Evolutionary conservation across 257 asterid genomes (phyloP).

Genomic region (Linderniella brevidens): DNA sequence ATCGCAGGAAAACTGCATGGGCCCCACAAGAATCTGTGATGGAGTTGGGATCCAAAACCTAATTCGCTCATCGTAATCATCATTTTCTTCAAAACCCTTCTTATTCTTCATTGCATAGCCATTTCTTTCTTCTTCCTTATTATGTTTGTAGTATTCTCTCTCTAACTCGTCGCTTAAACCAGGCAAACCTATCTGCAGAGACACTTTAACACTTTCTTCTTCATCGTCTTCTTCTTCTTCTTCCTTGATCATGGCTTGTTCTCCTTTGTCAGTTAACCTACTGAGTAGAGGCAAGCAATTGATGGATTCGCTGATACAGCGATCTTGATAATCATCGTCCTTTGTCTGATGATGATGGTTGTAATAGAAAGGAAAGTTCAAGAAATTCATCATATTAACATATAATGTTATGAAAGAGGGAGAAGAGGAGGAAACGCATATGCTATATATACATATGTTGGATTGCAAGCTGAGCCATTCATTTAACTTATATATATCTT

Average conservation of each 20-base stretch:
- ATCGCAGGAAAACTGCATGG: slow-evolving; percentile 76
- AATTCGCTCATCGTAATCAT: slow-evolving; percentile 10
- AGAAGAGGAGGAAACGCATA: not conserved
- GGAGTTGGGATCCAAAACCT: slow-evolving; percentile 90
- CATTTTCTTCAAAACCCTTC: slow-evolving; percentile 3
- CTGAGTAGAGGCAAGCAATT: slow-evolving; percentile 73
- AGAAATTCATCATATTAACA: slow-evolving; percentile 33
- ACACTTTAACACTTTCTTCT: slow-evolving; percentile 32
- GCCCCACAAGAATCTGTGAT: slow-evolving; percentile 84
- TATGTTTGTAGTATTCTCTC: slow-evolving; percentile 12
- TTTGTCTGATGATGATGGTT: slow-evolving; percentile 16
- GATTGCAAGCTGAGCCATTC: too few relatives aligned
- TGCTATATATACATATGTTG: too few relatives aligned
- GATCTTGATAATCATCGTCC: not conserved
- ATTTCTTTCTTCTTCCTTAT: slow-evolving; percentile 12
- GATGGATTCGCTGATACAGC: slow-evolving; percentile 16
- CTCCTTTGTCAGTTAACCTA: slow-evolving; percentile 25
- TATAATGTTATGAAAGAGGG: slow-evolving; percentile 9
- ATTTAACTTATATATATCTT: too few relatives aligned
- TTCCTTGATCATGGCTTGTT: slow-evolving; percentile 14
- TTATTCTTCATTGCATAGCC: slow-evolving; percentile 11
- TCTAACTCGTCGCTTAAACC: slow-evolving; percentile 11
- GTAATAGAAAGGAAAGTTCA: slow-evolving; percentile 25
- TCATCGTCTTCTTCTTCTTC: slow-evolving; percentile 14
- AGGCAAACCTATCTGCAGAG: slow-evolving; percentile 77